Base-by-base conservation (phyloP, 768 basidiomycete species). In the Tricholoma matsutake region DNA sequence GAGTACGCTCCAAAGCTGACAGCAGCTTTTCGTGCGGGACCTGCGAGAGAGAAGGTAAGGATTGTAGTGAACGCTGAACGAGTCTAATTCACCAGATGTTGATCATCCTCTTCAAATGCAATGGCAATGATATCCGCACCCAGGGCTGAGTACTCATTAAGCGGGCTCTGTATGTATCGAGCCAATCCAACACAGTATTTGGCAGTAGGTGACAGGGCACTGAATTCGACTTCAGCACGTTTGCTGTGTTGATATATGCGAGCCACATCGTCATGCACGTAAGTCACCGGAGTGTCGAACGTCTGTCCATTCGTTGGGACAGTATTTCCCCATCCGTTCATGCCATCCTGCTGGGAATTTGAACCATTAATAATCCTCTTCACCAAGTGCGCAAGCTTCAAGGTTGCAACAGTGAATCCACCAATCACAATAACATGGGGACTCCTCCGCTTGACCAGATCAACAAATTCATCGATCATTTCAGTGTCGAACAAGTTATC, bases 111-210 rank as follows among this genome's bases (percentile, higher is more conserved):
- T 62, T 92, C 88, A 63, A 95, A 91, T 0, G 88, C 83, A 59
- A 98, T 86, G 5, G 93, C 88, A 2, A 86, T 78, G 54, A 98
- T 86, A 73, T 97, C 94, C 10, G 82, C 63, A 2, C 96, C 96
- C 39, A 98, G 77, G 1, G 96, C 93, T 16, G 92, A 91, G 70
- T 92, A 96, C 72, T 98, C 97, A 69, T 93, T 96, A 66, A 98
- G 74, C 2, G 97, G 97, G 69, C 87, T 96, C 75, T 98, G 97
- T 5, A 85, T 81, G 68, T 95, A 98, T 60, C 97, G 87, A 39
- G 94, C 96, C 64, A 99, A 78, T 56, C 94, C 97, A 53, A 98
- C 82, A 68, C 96, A 98, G 70, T 98, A 99, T 72, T 92, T 91
- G 34, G 88, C 90, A 51, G 88, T 87, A 4, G 84, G 76, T 0